phyloP scores from a whole-genome alignment of 2,329 filamentous ascomycete species.

The Alternaria viburni region DNA sequence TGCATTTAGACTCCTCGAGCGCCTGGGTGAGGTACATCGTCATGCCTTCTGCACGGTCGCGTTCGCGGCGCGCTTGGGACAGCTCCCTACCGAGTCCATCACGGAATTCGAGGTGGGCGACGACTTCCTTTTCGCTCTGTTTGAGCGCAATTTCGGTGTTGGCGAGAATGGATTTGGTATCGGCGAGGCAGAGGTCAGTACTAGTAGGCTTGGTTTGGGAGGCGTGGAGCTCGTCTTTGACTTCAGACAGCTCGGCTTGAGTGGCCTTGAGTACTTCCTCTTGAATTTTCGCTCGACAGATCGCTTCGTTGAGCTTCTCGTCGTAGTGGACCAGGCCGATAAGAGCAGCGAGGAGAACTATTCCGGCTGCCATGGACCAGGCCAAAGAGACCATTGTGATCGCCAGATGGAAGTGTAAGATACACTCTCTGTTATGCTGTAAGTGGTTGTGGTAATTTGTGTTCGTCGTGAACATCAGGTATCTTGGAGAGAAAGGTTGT shows the following conservation, averaged over 20 bases:
- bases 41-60: not conserved
- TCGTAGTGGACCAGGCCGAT: not conserved
- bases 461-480: not conserved
- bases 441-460: not conserved
- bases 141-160: not conserved
- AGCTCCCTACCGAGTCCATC: not conserved
- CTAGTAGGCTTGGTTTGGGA: not conserved
- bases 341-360: not conserved
- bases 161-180: not conserved
- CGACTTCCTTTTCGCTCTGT: not conserved
- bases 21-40: not conserved
- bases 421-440: not conserved
- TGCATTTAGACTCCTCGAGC: not conserved
- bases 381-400: not conserved
- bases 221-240: not conserved
- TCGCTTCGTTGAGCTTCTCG: not conserved
- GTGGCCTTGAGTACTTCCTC: not conserved
- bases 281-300: not conserved
- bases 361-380: not conserved
- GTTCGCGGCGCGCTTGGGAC: not conserved
- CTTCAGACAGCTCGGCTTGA: not conserved
- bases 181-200: not conserved
- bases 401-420: not conserved
- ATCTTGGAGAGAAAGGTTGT: not conserved
- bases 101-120: not conserved